Evolutionary conservation across 805 yeast species (phyloP), one percentile per base, ranked within the genome.

Genomic region (Tetrapisispora nanseiensis): DNA sequence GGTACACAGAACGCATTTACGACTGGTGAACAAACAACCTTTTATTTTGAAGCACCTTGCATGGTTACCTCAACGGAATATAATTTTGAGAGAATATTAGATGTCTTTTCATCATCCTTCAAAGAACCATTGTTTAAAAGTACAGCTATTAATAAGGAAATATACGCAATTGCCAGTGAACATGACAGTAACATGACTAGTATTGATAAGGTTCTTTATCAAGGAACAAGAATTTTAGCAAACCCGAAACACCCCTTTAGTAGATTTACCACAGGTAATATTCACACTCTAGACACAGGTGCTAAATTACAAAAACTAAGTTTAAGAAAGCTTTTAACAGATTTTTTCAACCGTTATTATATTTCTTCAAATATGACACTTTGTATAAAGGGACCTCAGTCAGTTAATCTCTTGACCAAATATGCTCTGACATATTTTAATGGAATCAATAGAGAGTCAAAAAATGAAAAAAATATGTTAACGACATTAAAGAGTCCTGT

Each of bases 1-100:
- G 92, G 92, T 1, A 49, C 63, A 1, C 60, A 70, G 40, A 83
- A 82, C 59, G 94, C 92, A 0, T 74, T 63, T 47, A 83, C 94
- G 0, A 74, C 81, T 1, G 81, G 80, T 3, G 84, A 78, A 46
- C 74, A 69, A 41, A 81, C 90, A 0, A 68, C 77, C 13, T 83
- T 74, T 55, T 76, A 71, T 49, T 80, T 79, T 52, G 80, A 79
- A 49, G 56, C 80, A 1, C 85, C 87, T 0, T 65, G 57, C 40
- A 56, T 67, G 12, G 49, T 55, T 28, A 46, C 50, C 30, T 49
- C 12, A 29, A 57, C 56, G 1, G 65, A 59, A 23, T 66, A 72
- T 1, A 56, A 67, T 1, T 73, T 78, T 51, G 72, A 71, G 29
- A 55, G 61, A n/a, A 49, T 74, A 1, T 46, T 80, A 8, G 60